Evolutionary conservation across 345 rosid genomes (phyloP).

Genomic region (Brassica cretica): DNA sequence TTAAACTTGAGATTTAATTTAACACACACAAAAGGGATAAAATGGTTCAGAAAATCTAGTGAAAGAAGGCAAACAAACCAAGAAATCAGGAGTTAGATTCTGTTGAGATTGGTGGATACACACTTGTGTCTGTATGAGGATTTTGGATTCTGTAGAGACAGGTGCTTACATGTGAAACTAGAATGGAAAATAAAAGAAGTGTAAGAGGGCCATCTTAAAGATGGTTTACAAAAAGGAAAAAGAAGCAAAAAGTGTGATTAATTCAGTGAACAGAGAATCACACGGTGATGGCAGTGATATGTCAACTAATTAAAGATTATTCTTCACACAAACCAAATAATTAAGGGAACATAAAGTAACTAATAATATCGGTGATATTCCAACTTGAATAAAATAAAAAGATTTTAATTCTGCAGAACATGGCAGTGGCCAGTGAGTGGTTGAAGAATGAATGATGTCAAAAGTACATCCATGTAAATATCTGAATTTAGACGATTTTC

Average conservation of each 20-base stretch:
- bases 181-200: not conserved
- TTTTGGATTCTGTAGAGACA: not conserved
- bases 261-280: not conserved
- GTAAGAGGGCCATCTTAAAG: not conserved
- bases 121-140: not conserved
- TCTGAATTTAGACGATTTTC: not conserved
- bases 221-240: not conserved
- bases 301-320: not conserved
- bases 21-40: not conserved
- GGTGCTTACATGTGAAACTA: constrained; percentile 1
- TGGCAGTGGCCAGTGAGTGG: constrained; percentile 1
- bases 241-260: not conserved
- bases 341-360: not conserved
- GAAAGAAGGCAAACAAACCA: constrained; percentile 3
- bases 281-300: not conserved
- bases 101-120: constrained; percentile 1
- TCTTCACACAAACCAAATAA: not conserved
- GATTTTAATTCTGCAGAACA: not conserved
- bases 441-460: not conserved
- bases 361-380: not conserved
- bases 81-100: not conserved
- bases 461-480: not conserved
- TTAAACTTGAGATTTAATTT: not conserved
- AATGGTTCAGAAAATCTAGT: not conserved
- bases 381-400: not conserved